phyloP scores from a whole-genome alignment of 306 rosid genomes.

The Rosa lucieae region DNA sequence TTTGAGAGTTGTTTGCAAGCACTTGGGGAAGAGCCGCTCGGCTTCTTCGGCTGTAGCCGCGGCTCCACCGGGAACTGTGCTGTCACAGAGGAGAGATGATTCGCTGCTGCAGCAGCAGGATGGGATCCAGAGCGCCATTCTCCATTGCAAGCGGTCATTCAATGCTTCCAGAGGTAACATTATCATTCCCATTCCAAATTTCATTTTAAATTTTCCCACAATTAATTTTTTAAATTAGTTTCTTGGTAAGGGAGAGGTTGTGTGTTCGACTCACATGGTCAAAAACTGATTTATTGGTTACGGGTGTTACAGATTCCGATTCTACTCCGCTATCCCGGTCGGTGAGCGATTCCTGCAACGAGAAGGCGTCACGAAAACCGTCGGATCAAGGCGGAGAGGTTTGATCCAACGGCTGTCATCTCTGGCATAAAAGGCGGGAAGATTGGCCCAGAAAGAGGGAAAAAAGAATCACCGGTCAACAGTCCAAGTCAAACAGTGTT shows the following conservation, averaged over 20 bases:
- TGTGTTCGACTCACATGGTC: too few relatives aligned
- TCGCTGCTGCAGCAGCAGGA: conserved; percentile 93
- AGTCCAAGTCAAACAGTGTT: conserved; percentile 4
- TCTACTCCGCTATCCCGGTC: conserved; percentile 52
- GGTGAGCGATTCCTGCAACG: conserved; percentile 55
- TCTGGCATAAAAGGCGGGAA: conserved; percentile 20
- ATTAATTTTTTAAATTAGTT: not conserved
- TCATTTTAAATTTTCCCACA: not conserved
- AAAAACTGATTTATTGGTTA: too few relatives aligned
- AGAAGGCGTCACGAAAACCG: conserved; percentile 44
- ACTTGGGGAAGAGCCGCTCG: conserved; percentile 92
- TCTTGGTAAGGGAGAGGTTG: too few relatives aligned
- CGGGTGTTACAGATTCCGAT: conserved; percentile 44
- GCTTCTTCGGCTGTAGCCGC: conserved; percentile 87
- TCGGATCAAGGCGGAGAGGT: conserved; percentile 36
- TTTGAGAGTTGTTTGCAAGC: conserved; percentile 79
- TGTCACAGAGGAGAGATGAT: conserved; percentile 72
- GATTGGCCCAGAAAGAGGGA: not conserved
- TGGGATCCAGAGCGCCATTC: conserved; percentile 93
- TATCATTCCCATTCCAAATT: not conserved
- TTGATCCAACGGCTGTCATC: conserved; percentile 16
- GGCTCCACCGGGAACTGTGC: conserved; percentile 42
- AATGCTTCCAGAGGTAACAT: conserved; percentile 66
- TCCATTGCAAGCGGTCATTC: conserved; percentile 96
- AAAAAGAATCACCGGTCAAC: not conserved